Conservation (phyloP, 139 green algal species). For the Chlamydomonas sp. region DNA sequence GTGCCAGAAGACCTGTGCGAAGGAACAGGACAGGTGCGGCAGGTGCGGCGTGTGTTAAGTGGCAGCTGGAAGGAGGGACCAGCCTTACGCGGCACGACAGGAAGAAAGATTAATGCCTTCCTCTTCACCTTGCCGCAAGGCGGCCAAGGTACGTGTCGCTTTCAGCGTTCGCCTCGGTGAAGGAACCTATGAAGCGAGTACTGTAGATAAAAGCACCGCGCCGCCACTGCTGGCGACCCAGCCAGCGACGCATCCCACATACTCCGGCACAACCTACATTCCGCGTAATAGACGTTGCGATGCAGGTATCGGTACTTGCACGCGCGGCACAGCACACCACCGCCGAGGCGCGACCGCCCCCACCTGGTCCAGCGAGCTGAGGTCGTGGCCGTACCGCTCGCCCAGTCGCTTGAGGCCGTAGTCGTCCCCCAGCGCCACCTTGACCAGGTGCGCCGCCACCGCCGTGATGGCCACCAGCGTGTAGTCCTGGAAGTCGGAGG, state of each 20-base stretch:
- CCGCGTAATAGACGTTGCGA: too few species aligned
- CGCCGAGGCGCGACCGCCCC: background rate
- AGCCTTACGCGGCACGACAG: background rate
- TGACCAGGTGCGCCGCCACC: conserved; percentile 78
- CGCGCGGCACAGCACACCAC: too few species aligned
- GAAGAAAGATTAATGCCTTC: too few species aligned
- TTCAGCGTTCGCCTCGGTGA: too few species aligned
- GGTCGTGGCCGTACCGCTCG: conserved; percentile 69
- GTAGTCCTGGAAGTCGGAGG: conserved; percentile 90
- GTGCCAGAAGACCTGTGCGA: conserved; percentile 83
- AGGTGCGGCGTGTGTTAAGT: background rate
- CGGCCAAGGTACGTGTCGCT: too few species aligned
- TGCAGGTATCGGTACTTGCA: too few species aligned
- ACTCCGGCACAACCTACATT: too few species aligned
- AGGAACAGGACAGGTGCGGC: background rate
- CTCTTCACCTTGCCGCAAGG: too few species aligned
- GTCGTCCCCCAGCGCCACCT: conserved; percentile 68
- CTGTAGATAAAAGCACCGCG: too few species aligned
- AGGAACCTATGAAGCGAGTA: too few species aligned
- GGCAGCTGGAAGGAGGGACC: background rate
- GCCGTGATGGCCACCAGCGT: conserved; percentile 82
- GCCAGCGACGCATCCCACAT: too few species aligned
- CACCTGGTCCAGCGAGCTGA: conserved; percentile 72
- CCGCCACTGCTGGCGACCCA: background rate
- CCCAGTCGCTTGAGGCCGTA: conserved; percentile 73